Percentiles rank a stretch among this genome's conserved stretches.
Evolutionary conservation across 495 filamentous ascomycete species (phyloP).

Genomic region (Chaetomidium leptoderma): DNA sequence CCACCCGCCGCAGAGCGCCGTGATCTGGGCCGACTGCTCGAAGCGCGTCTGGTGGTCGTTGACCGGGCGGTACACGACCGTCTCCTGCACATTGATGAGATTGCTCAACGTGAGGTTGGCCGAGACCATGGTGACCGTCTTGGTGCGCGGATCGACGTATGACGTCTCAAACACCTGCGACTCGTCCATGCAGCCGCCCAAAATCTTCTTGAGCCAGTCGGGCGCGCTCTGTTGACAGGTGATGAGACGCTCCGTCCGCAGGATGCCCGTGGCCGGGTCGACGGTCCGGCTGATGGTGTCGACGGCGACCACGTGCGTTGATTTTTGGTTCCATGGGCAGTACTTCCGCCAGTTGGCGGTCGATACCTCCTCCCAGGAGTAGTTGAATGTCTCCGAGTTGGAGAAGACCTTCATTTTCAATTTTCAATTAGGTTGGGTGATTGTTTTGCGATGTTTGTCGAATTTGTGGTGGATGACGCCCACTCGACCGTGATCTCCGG

Average conservation of each 20-base stretch:
- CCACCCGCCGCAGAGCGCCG: conserved; percentile 91
- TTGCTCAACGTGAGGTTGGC: conserved; percentile 88
- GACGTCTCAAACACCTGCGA: conserved; percentile 91
- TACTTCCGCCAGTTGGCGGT: conserved; percentile 99
- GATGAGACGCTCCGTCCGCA: conserved; percentile 94
- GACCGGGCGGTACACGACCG: conserved; percentile 72
- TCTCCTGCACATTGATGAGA: conserved; percentile 83
- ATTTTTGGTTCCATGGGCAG: conserved; percentile 96
- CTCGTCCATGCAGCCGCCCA: conserved; percentile 61
- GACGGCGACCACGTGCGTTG: conserved; percentile 87
- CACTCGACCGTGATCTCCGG: conserved; percentile 21
- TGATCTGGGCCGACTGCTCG: conserved; percentile 83
- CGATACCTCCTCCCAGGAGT: conserved; percentile 98
- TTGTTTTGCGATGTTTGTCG: neutral
- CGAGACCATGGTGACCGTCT: conserved; percentile 90
- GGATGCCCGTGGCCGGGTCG: conserved; percentile 76
- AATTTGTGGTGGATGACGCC: neutral
- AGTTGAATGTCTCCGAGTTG: conserved; percentile 81
- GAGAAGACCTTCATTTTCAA: conserved; percentile 88
- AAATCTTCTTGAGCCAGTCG: conserved; percentile 74
- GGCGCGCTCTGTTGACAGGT: conserved; percentile 88
- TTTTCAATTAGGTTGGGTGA: neutral
- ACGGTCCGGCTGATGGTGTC: conserved; percentile 83
- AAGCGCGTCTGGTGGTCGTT: conserved; percentile 68
- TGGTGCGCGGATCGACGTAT: conserved; percentile 76